Conservation (phyloP, 1,139 yeast genomes). For the Blastobotrys illinoisensis region DNA sequence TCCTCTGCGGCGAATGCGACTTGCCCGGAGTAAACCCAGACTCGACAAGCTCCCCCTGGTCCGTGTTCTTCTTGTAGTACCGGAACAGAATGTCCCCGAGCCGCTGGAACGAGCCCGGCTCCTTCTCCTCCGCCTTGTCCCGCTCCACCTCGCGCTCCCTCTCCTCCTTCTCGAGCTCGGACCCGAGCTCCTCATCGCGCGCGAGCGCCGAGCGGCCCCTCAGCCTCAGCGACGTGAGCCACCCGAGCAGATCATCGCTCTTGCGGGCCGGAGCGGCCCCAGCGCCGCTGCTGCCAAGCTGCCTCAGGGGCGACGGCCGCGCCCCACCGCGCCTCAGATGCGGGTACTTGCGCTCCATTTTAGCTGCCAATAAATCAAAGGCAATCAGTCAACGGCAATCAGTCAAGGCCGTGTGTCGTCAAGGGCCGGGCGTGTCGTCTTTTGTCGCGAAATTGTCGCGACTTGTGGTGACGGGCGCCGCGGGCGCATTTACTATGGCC, state of each 20-base stretch:
- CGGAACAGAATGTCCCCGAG: constrained; percentile 32
- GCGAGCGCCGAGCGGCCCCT: constrained; percentile 35
- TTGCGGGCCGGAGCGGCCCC: constrained; percentile 4
- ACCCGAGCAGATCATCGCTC: constrained; percentile 41
- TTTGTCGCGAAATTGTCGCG: background rate
- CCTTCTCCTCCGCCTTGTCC: constrained; percentile 3
- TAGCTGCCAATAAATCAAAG: too few relatives aligned
- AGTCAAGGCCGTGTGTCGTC: too few relatives aligned
- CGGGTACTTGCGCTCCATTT: constrained; percentile 1
- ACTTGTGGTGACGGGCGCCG: background rate
- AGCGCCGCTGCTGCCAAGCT: background rate
- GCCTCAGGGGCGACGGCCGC: constrained; percentile 6
- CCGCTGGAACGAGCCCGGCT: constrained; percentile 35
- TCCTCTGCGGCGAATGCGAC: constrained; percentile 5
- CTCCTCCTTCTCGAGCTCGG: constrained; percentile 39
- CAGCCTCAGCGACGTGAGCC: constrained; percentile 47
- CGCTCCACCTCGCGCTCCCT: constrained; percentile 30
- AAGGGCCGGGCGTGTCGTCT: too few relatives aligned
- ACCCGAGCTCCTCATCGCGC: constrained; percentile 29
- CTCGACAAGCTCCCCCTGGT: constrained; percentile 9
- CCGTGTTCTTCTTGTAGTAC: constrained; percentile 12
- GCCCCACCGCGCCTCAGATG: constrained; percentile 14
- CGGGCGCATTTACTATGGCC: background rate
- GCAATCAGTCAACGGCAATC: too few relatives aligned
- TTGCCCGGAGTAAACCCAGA: constrained; percentile 11